Percentiles rank a stretch among this genome's conserved stretches.
phyloP scores from a whole-genome alignment of 2,329 filamentous ascomycete genomes.

The Arthrobotrys pseudoclavata region DNA sequence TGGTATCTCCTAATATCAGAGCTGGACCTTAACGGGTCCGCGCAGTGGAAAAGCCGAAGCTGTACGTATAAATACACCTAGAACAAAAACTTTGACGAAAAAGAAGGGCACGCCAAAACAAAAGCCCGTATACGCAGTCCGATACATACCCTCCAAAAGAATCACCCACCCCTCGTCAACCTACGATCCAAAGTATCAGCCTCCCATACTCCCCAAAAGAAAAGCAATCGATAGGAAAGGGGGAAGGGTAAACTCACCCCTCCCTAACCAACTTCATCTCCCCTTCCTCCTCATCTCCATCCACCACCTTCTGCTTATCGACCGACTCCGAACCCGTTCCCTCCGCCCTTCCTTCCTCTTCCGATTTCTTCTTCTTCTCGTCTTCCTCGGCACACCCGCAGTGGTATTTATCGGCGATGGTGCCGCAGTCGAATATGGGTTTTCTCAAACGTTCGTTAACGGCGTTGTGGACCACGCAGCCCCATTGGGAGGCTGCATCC shows the following conservation, averaged over 20 bases:
- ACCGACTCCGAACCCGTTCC: neutral
- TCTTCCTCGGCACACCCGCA: slow-evolving; percentile 78
- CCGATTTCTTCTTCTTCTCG: slow-evolving; percentile 67
- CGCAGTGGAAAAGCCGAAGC: no score
- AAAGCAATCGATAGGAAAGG: neutral
- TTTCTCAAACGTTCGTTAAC: slow-evolving; percentile 77
- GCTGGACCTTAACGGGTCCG: no score
- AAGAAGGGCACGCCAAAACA: no score
- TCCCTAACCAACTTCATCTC: slow-evolving; percentile 61
- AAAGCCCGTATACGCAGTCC: no score
- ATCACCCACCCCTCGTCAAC: slow-evolving; percentile 45
- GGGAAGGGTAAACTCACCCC: slow-evolving; percentile 52
- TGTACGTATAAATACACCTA: no score
- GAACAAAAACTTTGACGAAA: no score
- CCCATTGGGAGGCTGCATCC: slow-evolving; percentile 76
- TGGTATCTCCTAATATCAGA: no score
- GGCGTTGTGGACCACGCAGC: slow-evolving; percentile 77
- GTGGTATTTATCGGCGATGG: slow-evolving; percentile 79
- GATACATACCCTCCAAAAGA: neutral
- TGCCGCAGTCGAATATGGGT: slow-evolving; percentile 75
- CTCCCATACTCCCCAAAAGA: neutral
- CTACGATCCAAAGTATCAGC: slow-evolving; percentile 19
- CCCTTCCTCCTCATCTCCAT: slow-evolving; percentile 51
- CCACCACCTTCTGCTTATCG: neutral
- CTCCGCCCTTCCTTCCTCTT: slow-evolving; percentile 54